phyloP scores from a whole-genome alignment of 345 rosid species.

The Microthlaspi erraticum region DNA sequence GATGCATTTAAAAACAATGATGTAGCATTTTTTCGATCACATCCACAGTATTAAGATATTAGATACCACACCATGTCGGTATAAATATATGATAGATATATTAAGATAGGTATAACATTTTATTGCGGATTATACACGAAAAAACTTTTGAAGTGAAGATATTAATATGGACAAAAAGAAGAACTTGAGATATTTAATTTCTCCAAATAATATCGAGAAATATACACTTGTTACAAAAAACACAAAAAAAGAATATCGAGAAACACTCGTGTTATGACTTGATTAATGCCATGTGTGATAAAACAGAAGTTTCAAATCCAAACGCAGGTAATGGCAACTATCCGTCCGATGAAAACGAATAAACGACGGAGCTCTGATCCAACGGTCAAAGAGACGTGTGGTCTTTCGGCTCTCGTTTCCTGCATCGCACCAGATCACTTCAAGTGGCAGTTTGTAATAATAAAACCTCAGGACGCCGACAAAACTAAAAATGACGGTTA shows the following conservation, averaged over 20 bases:
- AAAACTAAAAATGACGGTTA: conserved; percentile 49
- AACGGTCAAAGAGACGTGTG: conserved; percentile 9
- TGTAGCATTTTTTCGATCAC: not conserved
- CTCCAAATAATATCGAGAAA: not conserved
- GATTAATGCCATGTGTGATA: conserved; percentile 13
- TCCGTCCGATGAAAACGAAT: conserved; percentile 16
- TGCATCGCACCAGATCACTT: conserved; percentile 30
- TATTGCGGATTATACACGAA: not conserved
- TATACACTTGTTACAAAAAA: no score
- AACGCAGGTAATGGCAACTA: not conserved
- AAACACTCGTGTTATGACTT: not conserved
- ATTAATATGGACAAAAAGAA: not conserved
- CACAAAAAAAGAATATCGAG: not conserved
- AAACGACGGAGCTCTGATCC: conserved; percentile 9
- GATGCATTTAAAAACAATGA: no score
- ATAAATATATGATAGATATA: no score
- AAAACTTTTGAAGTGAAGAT: not conserved
- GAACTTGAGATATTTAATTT: not conserved
- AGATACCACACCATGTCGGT: no score
- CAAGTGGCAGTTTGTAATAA: conserved; percentile 35
- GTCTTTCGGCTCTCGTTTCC: not conserved
- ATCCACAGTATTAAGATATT: not conserved
- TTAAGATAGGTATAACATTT: not conserved
- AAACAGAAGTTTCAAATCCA: not conserved
- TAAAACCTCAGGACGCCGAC: conserved; percentile 41